phyloP scores from a whole-genome alignment of 1,284 basidiomycete genomes.

The Trichosporon ovoides region DNA sequence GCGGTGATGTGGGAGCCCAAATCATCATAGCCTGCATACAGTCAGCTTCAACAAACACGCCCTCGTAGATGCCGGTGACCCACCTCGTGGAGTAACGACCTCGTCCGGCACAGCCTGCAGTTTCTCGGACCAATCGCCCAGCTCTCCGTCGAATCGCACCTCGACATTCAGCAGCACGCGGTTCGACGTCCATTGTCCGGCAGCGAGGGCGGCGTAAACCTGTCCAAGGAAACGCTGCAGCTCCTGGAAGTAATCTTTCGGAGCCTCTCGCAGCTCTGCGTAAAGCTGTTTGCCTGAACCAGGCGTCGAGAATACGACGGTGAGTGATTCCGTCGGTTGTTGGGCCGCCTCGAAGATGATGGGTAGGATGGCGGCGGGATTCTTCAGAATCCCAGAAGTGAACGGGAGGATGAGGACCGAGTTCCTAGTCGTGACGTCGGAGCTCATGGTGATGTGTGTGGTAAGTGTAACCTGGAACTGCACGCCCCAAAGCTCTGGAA shows the following conservation, averaged over 20 bases:
- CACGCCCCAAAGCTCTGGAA: too few species aligned
- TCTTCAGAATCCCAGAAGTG: slow-evolving; percentile 22
- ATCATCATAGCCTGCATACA: not conserved
- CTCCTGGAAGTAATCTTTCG: slow-evolving; percentile 27
- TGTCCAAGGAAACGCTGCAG: slow-evolving; percentile 43
- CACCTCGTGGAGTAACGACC: slow-evolving; percentile 23
- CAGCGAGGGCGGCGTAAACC: slow-evolving; percentile 41
- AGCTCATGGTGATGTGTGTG: not conserved
- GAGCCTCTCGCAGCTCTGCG: slow-evolving; percentile 16
- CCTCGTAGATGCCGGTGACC: too few species aligned
- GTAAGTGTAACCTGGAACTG: too few species aligned
- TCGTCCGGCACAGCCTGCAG: slow-evolving; percentile 12
- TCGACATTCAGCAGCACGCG: slow-evolving; percentile 43
- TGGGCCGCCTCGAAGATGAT: slow-evolving; percentile 25
- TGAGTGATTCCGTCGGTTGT: slow-evolving; percentile 21
- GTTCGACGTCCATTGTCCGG: slow-evolving; percentile 36
- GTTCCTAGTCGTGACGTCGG: slow-evolving; percentile 7
- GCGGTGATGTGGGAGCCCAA: slow-evolving; percentile 8
- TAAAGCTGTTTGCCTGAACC: slow-evolving; percentile 27
- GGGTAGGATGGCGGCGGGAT: slow-evolving; percentile 26
- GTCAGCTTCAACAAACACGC: not conserved
- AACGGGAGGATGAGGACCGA: slow-evolving; percentile 36
- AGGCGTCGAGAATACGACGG: slow-evolving; percentile 34
- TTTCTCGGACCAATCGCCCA: slow-evolving; percentile 24
- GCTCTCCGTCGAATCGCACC: slow-evolving; percentile 42